Base-by-base conservation (phyloP, 2,329 filamentous ascomycete genomes). In the Colletotrichum agaves region DNA sequence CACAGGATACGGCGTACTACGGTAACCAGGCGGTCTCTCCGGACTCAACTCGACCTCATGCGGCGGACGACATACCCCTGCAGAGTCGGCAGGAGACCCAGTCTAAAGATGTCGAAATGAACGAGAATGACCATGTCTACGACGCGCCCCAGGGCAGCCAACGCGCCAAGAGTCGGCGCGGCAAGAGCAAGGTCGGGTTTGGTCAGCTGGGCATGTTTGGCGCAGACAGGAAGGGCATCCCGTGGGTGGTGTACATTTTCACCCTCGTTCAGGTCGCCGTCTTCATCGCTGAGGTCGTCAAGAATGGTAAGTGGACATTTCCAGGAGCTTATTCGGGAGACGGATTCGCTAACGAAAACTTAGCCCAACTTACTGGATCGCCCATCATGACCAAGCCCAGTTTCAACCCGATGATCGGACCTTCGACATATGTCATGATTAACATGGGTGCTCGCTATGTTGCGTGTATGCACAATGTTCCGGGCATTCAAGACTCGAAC, bases 391-490 rank as follows among this genome's bases (percentile, higher is more conserved):
- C 90, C 59, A 88, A 95, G 63, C 96, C 96, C 1, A 86, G 85
- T 15, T 97, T 99, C 82, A 99, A 98, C 80, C 92, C 93, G 66
- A 97, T 99, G 93, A 97, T 99, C 75, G 96, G 96, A 0, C 96
- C 96, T 1, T 97, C 94, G 5, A 88, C 90, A 1, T 93, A 93
- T 73, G 89, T 98, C 23, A 88, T 97, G 74, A 97, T 98, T 82
- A 97, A 97, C 79, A 97, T 99, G 93, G 96, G 96, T 66, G 93
- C 94, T 44, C 90, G 96, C 69, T 99, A 93, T 76, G 88, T 92
- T 3, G 93, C 94, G 6, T 99, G 96, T 79, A 99, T 99, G 96
- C 94, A 95, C 82, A 93, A 92, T 73, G 86, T 92, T 71, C 78
- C 87, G 47, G 86, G 84, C 52, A 84, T 94, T 39, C 90, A 91